These are phyloP conservation scores for Populus hybrid DNA, from an alignment of 441 rosid species.

Conservation along the genomic window DNA sequence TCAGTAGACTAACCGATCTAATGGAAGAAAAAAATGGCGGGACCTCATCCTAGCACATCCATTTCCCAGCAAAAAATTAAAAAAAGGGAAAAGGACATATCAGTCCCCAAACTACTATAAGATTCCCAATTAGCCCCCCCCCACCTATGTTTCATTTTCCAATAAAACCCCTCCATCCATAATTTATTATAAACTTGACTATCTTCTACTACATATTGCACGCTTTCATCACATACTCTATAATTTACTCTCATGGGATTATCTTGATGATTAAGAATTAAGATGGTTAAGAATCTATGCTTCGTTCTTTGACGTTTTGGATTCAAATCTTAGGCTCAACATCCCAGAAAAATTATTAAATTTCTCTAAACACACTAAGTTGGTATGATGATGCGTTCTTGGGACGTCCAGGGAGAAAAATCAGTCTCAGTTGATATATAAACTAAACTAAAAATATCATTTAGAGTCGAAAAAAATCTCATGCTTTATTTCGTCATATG, in stretches of 20 bases:
- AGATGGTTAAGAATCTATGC: not conserved
- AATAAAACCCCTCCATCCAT: not conserved
- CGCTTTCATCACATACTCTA: not conserved
- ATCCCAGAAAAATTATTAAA: not conserved
- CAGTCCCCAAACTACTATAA: not conserved
- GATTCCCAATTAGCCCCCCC: not conserved
- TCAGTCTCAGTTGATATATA: not conserved
- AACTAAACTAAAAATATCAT: not conserved
- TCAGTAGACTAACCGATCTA: not conserved
- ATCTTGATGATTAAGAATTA: not conserved
- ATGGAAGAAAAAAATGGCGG: no score
- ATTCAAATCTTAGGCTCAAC: not conserved
- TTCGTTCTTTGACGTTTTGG: not conserved
- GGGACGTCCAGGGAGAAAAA: not conserved
- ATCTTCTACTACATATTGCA: not conserved
- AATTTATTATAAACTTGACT: no score
- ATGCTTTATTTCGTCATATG: not conserved
- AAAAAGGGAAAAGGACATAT: not conserved
- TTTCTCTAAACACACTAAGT: not conserved
- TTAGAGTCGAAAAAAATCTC: no score
- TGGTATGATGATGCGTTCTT: not conserved
- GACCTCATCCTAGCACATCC: no score
- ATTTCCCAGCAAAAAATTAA: no score
- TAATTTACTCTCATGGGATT: not conserved
- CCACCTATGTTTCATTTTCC: slow-evolving; percentile 20